Conservation (phyloP, 768 basidiomycete species). For the Megacollybia marginata region DNA sequence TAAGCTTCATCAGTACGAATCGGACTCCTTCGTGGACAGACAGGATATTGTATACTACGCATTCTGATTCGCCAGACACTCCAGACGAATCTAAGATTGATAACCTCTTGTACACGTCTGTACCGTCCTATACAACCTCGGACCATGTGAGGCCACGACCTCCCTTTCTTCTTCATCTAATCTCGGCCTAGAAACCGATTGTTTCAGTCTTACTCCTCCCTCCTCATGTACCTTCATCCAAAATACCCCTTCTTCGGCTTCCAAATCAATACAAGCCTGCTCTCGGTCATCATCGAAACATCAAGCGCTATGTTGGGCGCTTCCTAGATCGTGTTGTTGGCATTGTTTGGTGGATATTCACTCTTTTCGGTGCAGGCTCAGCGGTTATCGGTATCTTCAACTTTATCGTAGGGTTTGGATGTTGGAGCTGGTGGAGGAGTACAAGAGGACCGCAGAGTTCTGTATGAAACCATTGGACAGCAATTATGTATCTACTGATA, state of each 20-base stretch:
- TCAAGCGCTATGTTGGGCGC: slow-evolving; percentile 63
- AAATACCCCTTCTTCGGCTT: slow-evolving; percentile 41
- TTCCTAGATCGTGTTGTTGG: slow-evolving; percentile 70
- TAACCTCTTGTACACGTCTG: slow-evolving; percentile 69
- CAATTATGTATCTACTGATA: no score
- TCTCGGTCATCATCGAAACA: slow-evolving; percentile 42
- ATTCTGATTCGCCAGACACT: slow-evolving; percentile 52
- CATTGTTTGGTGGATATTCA: slow-evolving; percentile 69
- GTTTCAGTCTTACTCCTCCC: slow-evolving; percentile 66
- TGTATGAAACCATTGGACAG: no score
- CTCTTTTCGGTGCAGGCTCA: slow-evolving; percentile 72
- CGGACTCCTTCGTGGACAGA: slow-evolving; percentile 92
- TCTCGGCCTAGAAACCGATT: slow-evolving; percentile 68
- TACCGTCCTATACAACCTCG: slow-evolving; percentile 80
- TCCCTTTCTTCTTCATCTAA: background rate
- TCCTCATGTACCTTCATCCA: slow-evolving; percentile 21
- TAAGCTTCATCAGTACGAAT: slow-evolving; percentile 37
- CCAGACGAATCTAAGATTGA: slow-evolving; percentile 46
- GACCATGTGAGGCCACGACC: slow-evolving; percentile 65
- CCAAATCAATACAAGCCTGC: slow-evolving; percentile 41
- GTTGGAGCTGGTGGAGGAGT: slow-evolving; percentile 52
- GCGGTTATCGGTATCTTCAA: slow-evolving; percentile 65
- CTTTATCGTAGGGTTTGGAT: slow-evolving; percentile 57
- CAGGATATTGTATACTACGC: slow-evolving; percentile 78
- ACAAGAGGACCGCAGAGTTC: no score